Evolutionary conservation across 805 yeast species (phyloP), one percentile per base, ranked within the genome.

Genomic region (Yarrowia sp.): DNA sequence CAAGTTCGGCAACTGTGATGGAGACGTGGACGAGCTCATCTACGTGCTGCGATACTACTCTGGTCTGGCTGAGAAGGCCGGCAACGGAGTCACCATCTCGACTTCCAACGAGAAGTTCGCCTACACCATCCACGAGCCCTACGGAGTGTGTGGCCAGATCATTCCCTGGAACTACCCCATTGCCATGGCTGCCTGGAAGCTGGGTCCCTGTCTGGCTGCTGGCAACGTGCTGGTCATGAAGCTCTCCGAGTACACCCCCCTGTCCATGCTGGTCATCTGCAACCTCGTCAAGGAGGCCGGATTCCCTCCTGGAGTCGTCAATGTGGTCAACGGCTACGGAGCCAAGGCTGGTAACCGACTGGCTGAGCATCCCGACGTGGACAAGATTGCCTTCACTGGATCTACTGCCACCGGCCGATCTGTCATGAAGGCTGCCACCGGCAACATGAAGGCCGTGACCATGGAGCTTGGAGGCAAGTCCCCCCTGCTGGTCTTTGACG

Each of bases 151-250:
- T 78, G 98, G 97, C 69, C 96, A 91, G 79, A 90, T 93, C 76
- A 92, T 93, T 72, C 97, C 98, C 73, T 93, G 98, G 98, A 93
- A 93, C 82, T 93, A 92, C 86, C 98, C 98, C 71, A 80, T 93
- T 73, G 84, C 91, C 77, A 92, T 93, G 95, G 89, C 92, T 82
- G 83, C 96, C 36, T 93, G 98, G 98, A 93, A 93, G 80, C 82
- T 93, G 70, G 97, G 93, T 69, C 97, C 98, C 56, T 96, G 96
- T 68, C 79, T 92, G 72, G 96, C 96, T 68, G 86, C 96, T 67
- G 97, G 97, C 80, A 91, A 92, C 84, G 86, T 92, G 67, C 84
- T 90, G 72, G 95, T 93, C 56, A 81, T 93, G 80, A 93, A 93
- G 83, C 85, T 96, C 49, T 96, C 98, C 68, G 97, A 92, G 82